phyloP scores from a whole-genome alignment of 2,329 filamentous ascomycete species.

The Ceratocystiopsis brevicomis region DNA sequence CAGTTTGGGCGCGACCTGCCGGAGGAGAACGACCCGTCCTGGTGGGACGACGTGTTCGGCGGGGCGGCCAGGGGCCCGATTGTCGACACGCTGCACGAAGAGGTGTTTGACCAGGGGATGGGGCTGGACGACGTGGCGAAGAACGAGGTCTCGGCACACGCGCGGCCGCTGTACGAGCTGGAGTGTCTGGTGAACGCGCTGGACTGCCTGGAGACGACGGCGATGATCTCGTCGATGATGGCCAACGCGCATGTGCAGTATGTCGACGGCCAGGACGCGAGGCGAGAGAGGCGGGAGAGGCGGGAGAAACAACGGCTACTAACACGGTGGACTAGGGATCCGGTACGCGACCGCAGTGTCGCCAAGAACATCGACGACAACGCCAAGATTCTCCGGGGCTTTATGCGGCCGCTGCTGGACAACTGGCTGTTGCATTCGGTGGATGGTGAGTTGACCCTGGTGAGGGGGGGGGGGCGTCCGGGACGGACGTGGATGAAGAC shows the following conservation, averaged over 20 bases:
- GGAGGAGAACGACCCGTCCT: slow-evolving; percentile 17
- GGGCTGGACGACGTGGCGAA: slow-evolving; percentile 16
- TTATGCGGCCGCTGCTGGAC: slow-evolving; percentile 41
- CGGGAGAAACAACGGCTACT: neutral
- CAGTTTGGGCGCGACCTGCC: slow-evolving; percentile 14
- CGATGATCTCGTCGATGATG: slow-evolving; percentile 33
- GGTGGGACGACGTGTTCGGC: slow-evolving; percentile 19
- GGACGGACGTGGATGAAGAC: too few species aligned
- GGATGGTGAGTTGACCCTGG: slow-evolving; percentile 32
- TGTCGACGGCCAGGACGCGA: slow-evolving; percentile 12
- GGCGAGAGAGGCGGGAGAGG: too few species aligned
- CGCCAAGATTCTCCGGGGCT: slow-evolving; percentile 34
- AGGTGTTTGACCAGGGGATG: slow-evolving; percentile 12
- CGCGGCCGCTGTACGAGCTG: slow-evolving; percentile 47
- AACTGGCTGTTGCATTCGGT: slow-evolving; percentile 41
- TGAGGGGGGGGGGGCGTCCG: too few species aligned
- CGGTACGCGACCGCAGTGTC: slow-evolving; percentile 25
- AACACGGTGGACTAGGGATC: slow-evolving; percentile 16
- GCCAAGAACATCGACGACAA: slow-evolving; percentile 34
- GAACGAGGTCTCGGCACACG: slow-evolving; percentile 30
- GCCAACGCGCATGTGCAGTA: slow-evolving; percentile 34
- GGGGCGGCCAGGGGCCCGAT: neutral
- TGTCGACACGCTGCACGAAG: slow-evolving; percentile 15
- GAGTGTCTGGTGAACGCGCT: slow-evolving; percentile 47
- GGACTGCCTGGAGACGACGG: slow-evolving; percentile 49